Base-by-base conservation (phyloP, 2,329 filamentous ascomycete genomes). In the Diaporthe aspalathi region DNA sequence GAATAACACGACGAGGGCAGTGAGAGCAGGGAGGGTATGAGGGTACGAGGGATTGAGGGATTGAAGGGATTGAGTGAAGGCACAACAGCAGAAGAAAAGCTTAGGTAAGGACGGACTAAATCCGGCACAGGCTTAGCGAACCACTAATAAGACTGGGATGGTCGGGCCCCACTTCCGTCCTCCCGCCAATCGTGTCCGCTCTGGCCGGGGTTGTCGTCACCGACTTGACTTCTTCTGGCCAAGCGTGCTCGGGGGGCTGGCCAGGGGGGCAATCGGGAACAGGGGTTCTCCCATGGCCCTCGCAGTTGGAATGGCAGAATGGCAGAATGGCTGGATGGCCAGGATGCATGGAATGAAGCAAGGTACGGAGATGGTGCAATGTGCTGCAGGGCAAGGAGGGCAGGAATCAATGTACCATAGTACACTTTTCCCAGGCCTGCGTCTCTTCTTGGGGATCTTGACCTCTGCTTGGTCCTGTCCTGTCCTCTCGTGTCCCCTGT, bases 61-160 rank as follows among this genome's bases (percentile, higher is more conserved):
- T 11, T 14, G 27, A 11, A 22, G 29, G 9, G n/a, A n/a, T n/a
- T n/a, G n/a, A n/a, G n/a, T n/a, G n/a, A n/a, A 32, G 32, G 32
- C 32, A 32, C 32, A 38, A 38, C 35, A 38, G 9, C 32, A 38
- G 6, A 38, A 11, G 12, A 38, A 38, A 38, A 38, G 57, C 57
- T 63, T 63, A 63, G 57, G 27, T 63, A 63, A 63, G 43, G n/a
- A 49, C 29, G 43, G 60, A 29, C 60, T 63, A 63, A 63, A 63
- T 50, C 43, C 60, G 43, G 60, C 60, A 63, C 20, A 38, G 57
- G 5, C 60, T 63, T 63, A 63, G 43, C 60, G 60, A 50, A 49
- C 60, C 60, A 49, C 43, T 49, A 27, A 49, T 24, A 49, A 49
- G 43, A 63, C 60, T 49, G 57, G 57, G 57, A 47, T 24, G 57